Conservation (phyloP, 108 stramenopile genomes). For the Parmales sp. region DNA sequence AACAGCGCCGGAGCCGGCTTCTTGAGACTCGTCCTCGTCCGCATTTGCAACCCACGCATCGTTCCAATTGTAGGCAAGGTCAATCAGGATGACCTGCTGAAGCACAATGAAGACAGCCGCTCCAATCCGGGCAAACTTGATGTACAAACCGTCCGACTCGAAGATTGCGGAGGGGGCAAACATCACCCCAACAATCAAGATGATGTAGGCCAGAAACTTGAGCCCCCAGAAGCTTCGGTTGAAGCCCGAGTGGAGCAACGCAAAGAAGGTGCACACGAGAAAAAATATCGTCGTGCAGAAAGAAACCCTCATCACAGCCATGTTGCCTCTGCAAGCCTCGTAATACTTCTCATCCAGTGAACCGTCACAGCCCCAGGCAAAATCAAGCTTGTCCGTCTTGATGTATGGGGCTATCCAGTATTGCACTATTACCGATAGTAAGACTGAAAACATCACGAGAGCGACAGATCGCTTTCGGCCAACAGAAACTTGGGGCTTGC, state of each 20-base stretch:
- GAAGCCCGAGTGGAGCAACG: constrained; percentile 44
- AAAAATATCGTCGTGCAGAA: constrained; percentile 55
- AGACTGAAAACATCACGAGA: constrained; percentile 46
- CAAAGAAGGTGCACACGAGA: constrained; percentile 49
- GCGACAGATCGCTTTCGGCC: constrained; percentile 67
- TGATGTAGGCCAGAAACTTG: constrained; percentile 63
- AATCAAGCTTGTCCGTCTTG: not conserved
- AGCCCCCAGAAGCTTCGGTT: constrained; percentile 76
- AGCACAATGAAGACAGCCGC: constrained; percentile 57
- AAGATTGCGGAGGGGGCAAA: constrained; percentile 43
- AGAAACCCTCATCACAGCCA: constrained; percentile 60
- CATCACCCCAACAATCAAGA: constrained; percentile 42
- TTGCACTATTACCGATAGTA: constrained; percentile 55
- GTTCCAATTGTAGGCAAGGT: constrained; percentile 70
- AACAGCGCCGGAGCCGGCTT: constrained; percentile 52
- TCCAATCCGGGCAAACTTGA: constrained; percentile 60
- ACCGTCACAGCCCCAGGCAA: not conserved
- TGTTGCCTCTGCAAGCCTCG: constrained; percentile 54
- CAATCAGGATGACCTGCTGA: constrained; percentile 70
- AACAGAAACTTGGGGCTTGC: constrained; percentile 4
- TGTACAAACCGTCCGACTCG: constrained; percentile 18
- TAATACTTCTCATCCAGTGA: constrained; percentile 52
- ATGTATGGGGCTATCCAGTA: constrained; percentile 48
- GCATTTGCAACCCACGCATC: constrained; percentile 68
- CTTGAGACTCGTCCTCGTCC: constrained; percentile 55